Percentiles rank a stretch among this genome's conserved stretches.
These are phyloP conservation scores for Aspergillus taichungensis DNA, from an alignment of 495 filamentous ascomycete species.

Conservation along the genomic window DNA sequence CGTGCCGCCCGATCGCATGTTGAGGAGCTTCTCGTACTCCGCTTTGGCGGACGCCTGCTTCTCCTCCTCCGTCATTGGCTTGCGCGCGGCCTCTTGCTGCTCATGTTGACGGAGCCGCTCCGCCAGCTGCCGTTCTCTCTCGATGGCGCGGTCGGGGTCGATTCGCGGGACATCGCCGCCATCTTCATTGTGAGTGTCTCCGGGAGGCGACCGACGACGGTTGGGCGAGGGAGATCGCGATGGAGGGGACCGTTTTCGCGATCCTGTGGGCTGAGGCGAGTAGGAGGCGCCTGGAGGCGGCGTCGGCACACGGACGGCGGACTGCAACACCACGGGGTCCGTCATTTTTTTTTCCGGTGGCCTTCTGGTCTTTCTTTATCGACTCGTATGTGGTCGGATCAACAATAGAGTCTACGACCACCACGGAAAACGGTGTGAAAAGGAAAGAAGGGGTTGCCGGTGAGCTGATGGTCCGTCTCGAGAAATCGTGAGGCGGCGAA, in stretches of 20 bases:
- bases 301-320: conserved; percentile 59
- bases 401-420: too few species aligned
- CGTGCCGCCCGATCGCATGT: conserved; percentile 84
- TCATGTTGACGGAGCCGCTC: conserved; percentile 51
- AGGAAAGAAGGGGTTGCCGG: too few species aligned
- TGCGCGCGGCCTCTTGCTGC: conserved; percentile 39
- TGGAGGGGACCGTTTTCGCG: conserved; percentile 53
- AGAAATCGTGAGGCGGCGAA: conserved; percentile 18
- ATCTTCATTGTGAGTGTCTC: conserved; percentile 26
- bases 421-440: too few species aligned
- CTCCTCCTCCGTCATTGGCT: conserved; percentile 67
- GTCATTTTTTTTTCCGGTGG: conserved; percentile 25
- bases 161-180: conserved; percentile 36
- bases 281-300: conserved; percentile 48
- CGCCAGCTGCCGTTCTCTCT: conserved; percentile 54
- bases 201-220: conserved; percentile 50
- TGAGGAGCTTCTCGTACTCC: conserved; percentile 85
- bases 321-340: conserved; percentile 48
- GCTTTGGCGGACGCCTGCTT: conserved; percentile 76
- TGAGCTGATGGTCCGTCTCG: conserved; percentile 2
- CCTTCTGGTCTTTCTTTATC: background rate
- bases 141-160: conserved; percentile 47
- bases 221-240: conserved; percentile 58
- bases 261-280: conserved; percentile 35
- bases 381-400: too few species aligned